phyloP scores from a whole-genome alignment of 768 basidiomycete genomes.

The Serendipita vermifera region DNA sequence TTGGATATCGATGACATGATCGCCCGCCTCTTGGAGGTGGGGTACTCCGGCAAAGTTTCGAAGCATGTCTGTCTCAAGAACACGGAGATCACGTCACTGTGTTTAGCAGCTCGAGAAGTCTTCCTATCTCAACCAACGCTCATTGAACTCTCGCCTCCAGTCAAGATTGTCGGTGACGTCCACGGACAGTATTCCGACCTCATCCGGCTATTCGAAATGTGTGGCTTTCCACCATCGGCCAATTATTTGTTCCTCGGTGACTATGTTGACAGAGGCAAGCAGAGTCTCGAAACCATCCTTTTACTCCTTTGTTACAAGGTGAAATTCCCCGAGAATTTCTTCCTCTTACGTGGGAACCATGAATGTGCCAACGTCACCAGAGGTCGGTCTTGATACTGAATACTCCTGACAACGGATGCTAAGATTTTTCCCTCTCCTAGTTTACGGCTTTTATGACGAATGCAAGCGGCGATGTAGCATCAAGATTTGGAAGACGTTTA shows the following conservation, averaged over 20 bases:
- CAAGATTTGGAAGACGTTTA: slow-evolving; percentile 99
- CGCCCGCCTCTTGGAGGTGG: slow-evolving; percentile 85
- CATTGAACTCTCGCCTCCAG: slow-evolving; percentile 92
- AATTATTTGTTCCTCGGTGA: slow-evolving; percentile 99
- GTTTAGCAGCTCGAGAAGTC: slow-evolving; percentile 89
- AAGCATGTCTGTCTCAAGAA: slow-evolving; percentile 94
- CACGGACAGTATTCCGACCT: slow-evolving; percentile 99
- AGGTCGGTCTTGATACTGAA: slow-evolving; percentile 42
- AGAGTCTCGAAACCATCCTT: slow-evolving; percentile 94
- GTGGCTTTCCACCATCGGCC: slow-evolving; percentile 91
- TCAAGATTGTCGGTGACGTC: slow-evolving; percentile 98
- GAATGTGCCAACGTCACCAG: slow-evolving; percentile 98
- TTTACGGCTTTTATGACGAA: slow-evolving; percentile 99
- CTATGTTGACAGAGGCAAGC: slow-evolving; percentile 98
- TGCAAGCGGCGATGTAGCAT: slow-evolving; percentile 99
- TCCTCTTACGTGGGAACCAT: slow-evolving; percentile 93
- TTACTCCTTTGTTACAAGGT: slow-evolving; percentile 97
- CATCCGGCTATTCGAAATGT: slow-evolving; percentile 98
- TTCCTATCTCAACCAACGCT: slow-evolving; percentile 94
- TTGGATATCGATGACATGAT: slow-evolving; percentile 99
- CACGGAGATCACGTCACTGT: slow-evolving; percentile 85
- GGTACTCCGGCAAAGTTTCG: slow-evolving; percentile 95
- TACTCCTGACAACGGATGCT: no score
- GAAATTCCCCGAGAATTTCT: slow-evolving; percentile 99
- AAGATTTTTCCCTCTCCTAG: slow-evolving; percentile 30